Evolutionary conservation across 805 yeast species (phyloP), one percentile per base, ranked within the genome.

Genomic region (Torulaspora microellipsoides): DNA sequence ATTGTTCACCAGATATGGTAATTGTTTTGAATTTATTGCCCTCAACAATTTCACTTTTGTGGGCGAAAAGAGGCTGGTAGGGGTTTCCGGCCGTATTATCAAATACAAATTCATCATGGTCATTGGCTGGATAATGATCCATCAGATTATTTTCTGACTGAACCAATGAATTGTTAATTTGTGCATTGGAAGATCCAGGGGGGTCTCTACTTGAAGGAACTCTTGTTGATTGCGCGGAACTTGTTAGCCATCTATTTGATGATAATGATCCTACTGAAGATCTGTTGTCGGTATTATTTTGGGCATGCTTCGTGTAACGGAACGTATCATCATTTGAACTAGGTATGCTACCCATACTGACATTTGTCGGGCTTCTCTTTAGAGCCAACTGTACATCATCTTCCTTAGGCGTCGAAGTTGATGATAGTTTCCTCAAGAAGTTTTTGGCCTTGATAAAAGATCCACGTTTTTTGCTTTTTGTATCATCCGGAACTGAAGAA

Each of bases 1-100:
- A 59, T 52, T 84, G 88, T 15, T 80, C 83, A 31, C 78, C 73
- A 1, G 81, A 71, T 40, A 81, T 73, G 8, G 59, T 60, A 17
- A 70, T 52, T n/a, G 59, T 57, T 31, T 51, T 58, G 28, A 45
- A 45, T 27, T 51, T 38, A 20, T 38, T 15, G 15, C 25, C 13
- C 17, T 31, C 42, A 11, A 32, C 29, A 12, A 45, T 20, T 13
- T 46, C 54, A 9, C 34, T 31, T 8, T 38, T 33, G 11, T 33
- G 35, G 2, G 53, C 50, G 40, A 37, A 53, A 6, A 43, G 11
- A 15, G 56, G 57, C 31, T 48, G 46, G 29, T 52, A 50, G 15
- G 52, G 47, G 14, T 35, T 31, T 11, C 46, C 43, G 3, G 46
- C 37, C 2, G 56, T 47, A 38, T 50, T 55, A 32, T 54, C 63